A percentile compares a stretch with the other conserved stretches of the same genome.
These are phyloP conservation scores for Hyparrhenia diplandra DNA, from an alignment of 176 grass and related monocot genomes.

Conservation along the genomic window DNA sequence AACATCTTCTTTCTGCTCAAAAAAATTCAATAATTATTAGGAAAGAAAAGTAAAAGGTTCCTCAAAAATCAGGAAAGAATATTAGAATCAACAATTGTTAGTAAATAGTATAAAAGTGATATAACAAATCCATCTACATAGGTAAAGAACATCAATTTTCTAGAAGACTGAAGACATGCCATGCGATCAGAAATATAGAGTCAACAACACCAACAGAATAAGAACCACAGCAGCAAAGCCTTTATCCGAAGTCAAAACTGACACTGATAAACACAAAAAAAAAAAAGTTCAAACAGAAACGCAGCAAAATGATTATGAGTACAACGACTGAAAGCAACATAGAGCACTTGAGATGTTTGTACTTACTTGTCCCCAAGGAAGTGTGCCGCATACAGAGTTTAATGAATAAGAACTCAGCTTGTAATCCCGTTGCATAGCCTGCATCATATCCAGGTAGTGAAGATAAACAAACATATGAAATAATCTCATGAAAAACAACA, in stretches of 20 bases:
- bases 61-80: neutral
- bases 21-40: conserved; percentile 25
- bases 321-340: conserved; percentile 6
- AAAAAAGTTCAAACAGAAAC: conserved; percentile 16
- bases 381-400: conserved; percentile 95
- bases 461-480: conserved; percentile 26
- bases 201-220: neutral
- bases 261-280: neutral
- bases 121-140: neutral
- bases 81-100: neutral
- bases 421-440: conserved; percentile 98
- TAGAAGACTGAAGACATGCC: neutral
- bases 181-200: neutral
- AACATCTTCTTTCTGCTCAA: conserved; percentile 96
- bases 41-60: conserved; percentile 3
- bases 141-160: neutral
- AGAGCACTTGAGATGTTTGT: conserved; percentile 15
- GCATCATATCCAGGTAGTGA: conserved; percentile 29
- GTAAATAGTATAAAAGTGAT: neutral
- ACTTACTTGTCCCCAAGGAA: conserved; percentile 97
- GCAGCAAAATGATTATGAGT: neutral
- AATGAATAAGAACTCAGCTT: conserved; percentile 99
- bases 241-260: neutral
- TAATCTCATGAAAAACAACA: conserved; percentile 3
- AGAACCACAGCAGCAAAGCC: neutral